Percentiles rank a stretch among this genome's conserved stretches.
Conservation (phyloP, 805 yeast species). For the Saturnispora besseyi region DNA sequence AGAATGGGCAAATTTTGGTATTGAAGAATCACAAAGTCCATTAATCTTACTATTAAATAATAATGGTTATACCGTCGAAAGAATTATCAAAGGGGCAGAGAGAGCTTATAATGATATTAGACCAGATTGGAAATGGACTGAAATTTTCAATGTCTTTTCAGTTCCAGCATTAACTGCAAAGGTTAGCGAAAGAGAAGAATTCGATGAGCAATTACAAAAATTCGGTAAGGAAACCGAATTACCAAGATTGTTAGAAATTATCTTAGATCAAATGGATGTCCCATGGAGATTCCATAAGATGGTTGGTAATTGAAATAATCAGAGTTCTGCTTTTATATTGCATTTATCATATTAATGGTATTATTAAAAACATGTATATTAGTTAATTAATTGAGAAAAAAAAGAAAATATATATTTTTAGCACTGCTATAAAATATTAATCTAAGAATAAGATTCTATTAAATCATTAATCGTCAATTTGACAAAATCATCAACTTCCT, state of each 20-base stretch:
- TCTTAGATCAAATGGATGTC: conserved; percentile 49
- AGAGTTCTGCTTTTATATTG: background rate
- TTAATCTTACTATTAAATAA: conserved; percentile 72
- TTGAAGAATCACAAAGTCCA: conserved; percentile 54
- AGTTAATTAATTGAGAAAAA: background rate
- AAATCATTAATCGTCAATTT: conserved; percentile 26
- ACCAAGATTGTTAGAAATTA: conserved; percentile 47
- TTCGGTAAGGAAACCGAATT: conserved; percentile 19
- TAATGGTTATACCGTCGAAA: conserved; percentile 83
- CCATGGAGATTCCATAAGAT: conserved; percentile 51
- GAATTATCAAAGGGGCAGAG: conserved; percentile 71
- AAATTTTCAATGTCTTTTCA: conserved; percentile 53
- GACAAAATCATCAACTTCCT: conserved; percentile 24
- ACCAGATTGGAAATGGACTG: conserved; percentile 75
- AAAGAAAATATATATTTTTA: background rate
- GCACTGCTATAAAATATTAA: background rate
- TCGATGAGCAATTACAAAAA: conserved; percentile 30
- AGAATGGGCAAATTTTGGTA: conserved; percentile 36
- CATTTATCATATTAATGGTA: no score
- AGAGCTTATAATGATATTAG: conserved; percentile 76
- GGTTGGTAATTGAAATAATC: conserved; percentile 17
- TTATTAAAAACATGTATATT: background rate
- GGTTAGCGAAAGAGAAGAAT: conserved; percentile 33
- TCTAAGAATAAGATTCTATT: conserved; percentile 15
- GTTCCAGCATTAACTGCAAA: conserved; percentile 21